Base-by-base conservation (phyloP, 2,329 filamentous ascomycete genomes). In the Fusarium nurragi region DNA sequence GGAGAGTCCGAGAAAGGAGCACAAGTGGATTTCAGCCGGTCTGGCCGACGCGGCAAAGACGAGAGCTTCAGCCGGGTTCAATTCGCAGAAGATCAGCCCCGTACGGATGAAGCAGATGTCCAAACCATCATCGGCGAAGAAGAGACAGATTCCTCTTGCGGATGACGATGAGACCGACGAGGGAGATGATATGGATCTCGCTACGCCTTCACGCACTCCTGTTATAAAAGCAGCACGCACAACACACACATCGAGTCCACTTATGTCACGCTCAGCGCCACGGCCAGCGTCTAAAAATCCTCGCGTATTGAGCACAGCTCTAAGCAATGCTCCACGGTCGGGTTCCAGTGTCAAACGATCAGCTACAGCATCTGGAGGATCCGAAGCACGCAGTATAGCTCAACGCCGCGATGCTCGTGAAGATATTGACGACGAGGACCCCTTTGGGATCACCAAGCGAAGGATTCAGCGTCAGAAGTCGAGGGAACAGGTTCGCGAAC, bases 1-100 rank as follows among this genome's bases (percentile, higher is more conserved):
- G 76, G 77, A 82, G 50, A 79, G 75, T 14, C 79, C 77, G 22
- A 71, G 73, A 47, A 76, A 75, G 59, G 71, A 76, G 45, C 59
- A 63, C 23, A 71, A 67, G 53, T 65, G 68, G 47, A 72, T 76
- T 43, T 66, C 71, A 6, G 69, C 58, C 37, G 55, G 60, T 9
- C 55, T 67, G 8, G 58, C 66, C n/a, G 61, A 62, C 19, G 54
- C 62, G 1, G 60, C 68, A 4, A 62, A 62, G 22, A 74, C 68
- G 2, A 69, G 71, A 40, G 72, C 73, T 22, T 71, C 74, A 13
- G 70, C 71, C n/a, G 67, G 74, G 3, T 75, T 71, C 39, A 26
- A 46, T 13, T 65, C 73, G 5, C 67, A 65, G 8, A 44, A 60
- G 36, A 51, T 57, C 2, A 71, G 66, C 16, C 69, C 67, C 1